Conservation (phyloP, 495 filamentous ascomycete genomes). For the Tuber umbilicatum region DNA sequence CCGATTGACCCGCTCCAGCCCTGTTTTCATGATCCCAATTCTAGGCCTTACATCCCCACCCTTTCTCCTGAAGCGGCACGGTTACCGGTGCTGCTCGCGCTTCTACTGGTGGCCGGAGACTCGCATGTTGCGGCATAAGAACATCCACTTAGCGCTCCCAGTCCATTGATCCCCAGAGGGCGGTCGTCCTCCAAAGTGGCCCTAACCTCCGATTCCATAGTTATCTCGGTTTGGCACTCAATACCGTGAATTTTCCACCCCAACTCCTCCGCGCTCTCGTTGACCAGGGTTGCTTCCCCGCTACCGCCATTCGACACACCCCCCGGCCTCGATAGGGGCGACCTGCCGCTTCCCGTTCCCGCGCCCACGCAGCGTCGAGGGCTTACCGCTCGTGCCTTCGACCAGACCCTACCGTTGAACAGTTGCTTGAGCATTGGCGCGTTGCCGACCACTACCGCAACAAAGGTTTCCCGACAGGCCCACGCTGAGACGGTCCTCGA, state of each 20-base stretch:
- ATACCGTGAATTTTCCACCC: background rate
- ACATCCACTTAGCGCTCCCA: background rate
- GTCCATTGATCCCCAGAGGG: background rate
- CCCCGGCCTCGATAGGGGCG: background rate
- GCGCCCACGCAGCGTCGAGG: background rate
- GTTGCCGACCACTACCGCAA: constrained; percentile 56
- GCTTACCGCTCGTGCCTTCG: background rate
- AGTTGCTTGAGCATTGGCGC: constrained; percentile 57
- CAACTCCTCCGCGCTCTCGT: background rate
- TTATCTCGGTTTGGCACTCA: background rate
- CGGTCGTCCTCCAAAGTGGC: background rate
- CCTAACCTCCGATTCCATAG: background rate
- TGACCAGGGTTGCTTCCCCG: background rate
- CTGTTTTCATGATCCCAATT: background rate
- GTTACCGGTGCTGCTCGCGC: background rate
- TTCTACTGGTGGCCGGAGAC: background rate
- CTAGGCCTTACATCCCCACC: background rate
- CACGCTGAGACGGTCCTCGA: constrained; percentile 51
- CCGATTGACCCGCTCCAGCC: background rate
- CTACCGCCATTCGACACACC: background rate
- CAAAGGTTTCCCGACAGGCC: constrained; percentile 60
- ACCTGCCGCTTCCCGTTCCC: background rate
- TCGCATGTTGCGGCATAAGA: background rate
- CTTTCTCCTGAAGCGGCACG: background rate
- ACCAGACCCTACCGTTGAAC: constrained; percentile 24